Base-by-base conservation (phyloP, 2,329 filamentous ascomycete genomes). In the Alternaria rosae region DNA sequence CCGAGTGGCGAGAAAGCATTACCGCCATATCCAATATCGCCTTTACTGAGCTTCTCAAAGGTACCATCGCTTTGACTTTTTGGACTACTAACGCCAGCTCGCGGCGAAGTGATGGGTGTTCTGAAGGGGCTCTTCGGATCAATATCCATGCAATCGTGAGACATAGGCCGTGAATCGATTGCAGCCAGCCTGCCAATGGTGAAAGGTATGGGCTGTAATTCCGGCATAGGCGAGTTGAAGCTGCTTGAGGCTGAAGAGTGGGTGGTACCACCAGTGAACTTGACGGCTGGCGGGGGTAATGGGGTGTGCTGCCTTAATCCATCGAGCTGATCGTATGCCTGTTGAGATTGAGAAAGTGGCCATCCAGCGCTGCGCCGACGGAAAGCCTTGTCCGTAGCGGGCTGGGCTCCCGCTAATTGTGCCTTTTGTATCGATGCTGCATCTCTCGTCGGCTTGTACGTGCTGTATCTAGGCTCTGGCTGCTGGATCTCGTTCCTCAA, bases 401-500 rank as follows among this genome's bases (percentile, higher is more conserved):
- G 51, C n/a, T 72, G 70, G 8, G 61, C 45, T 8, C 68, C 70
- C 25, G 67, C 55, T n/a, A 63, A 70, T 21, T 67, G 74, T 23
- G 61, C 21, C 15, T 68, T 54, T 50, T 78, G 71, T 6, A 62
- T 63, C 13, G 57, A 52, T 23, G 76, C 68, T 0, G 74, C 75
- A 52, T 85, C 84, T 58, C 81, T 81, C 12, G 76, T 75, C 2
- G 91, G 87, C 76, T 94, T 97, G 82, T 97, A 98, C 1, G 89
- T 85, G 57, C 89, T 92, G 76, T 93, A 99, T 20, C 89, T 88
- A 20, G 95, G 95, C 70, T 97, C 93, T 0, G 94, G 94, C 62
- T 92, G 86, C 38, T 95, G 93, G 6, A 94, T 90, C 77, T 99
- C 95, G 73, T 96, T 97, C 30, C 90, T 87, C 41, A 99, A 85